Evolutionary conservation across 768 basidiomycete species (phyloP).

Genomic region (Lactarius vividus): DNA sequence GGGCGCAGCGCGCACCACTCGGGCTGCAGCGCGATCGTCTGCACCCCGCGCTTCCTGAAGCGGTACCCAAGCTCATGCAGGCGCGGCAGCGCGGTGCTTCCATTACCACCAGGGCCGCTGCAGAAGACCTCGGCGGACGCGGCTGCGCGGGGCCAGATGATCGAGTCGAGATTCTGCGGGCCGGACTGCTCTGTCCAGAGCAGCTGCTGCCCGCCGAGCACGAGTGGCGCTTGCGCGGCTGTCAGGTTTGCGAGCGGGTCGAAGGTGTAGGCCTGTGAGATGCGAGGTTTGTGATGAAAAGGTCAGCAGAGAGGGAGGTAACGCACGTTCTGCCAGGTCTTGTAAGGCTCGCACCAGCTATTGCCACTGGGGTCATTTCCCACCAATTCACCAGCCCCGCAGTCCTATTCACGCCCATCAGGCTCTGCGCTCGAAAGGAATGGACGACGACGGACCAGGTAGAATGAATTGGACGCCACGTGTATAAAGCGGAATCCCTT

Average conservation of each 20-base stretch:
- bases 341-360: slow-evolving; percentile 78
- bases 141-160: slow-evolving; percentile 71
- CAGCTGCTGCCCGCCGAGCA: slow-evolving; percentile 70
- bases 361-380: slow-evolving; percentile 47
- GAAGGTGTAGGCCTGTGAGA: slow-evolving; percentile 56
- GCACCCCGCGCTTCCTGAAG: slow-evolving; percentile 37
- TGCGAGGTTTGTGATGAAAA: not conserved
- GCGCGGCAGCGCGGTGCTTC: slow-evolving; percentile 52
- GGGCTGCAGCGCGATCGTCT: slow-evolving; percentile 40
- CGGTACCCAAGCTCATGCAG: slow-evolving; percentile 49
- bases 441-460: slow-evolving; percentile 45
- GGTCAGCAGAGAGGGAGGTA: not conserved
- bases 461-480: slow-evolving; percentile 73
- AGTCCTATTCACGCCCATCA: slow-evolving; percentile 43
- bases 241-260: slow-evolving; percentile 61
- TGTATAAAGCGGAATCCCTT: slow-evolving; percentile 65
- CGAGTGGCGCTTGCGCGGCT: slow-evolving; percentile 45
- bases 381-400: slow-evolving; percentile 71
- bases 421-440: not conserved
- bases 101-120: slow-evolving; percentile 47
- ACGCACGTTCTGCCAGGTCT: slow-evolving; percentile 70
- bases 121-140: slow-evolving; percentile 76
- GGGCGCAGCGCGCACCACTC: slow-evolving; percentile 40
- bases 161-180: slow-evolving; percentile 62
- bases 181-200: slow-evolving; percentile 75